phyloP scores from a whole-genome alignment of 805 yeast species.

The Yarrowia sp. region DNA sequence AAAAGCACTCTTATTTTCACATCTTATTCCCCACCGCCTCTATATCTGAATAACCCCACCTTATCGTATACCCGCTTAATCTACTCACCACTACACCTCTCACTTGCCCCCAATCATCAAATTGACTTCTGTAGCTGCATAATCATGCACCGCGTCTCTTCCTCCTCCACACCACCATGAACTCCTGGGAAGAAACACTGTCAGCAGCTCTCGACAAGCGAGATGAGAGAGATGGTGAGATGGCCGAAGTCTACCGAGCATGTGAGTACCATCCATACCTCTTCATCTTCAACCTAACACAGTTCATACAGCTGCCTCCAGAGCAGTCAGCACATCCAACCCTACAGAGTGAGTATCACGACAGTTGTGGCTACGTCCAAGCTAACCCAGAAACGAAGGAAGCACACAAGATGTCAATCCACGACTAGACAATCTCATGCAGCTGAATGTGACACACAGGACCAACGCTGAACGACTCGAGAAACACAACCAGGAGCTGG shows the following conservation, averaged over 20 bases:
- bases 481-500: slow-evolving; percentile 11
- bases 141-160: not conserved
- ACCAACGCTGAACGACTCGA: slow-evolving; percentile 8
- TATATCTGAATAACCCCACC: no score
- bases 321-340: not conserved
- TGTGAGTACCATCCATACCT: not conserved
- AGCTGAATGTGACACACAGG: slow-evolving; percentile 9
- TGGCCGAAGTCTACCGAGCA: slow-evolving; percentile 13
- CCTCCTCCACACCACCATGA: slow-evolving; percentile 10
- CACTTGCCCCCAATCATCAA: not conserved
- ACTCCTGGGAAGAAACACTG: slow-evolving; percentile 9
- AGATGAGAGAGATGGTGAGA: not conserved
- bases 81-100: not conserved
- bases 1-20: no score
- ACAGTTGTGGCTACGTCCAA: not conserved
- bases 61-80: not conserved
- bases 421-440: slow-evolving; percentile 15
- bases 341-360: slow-evolving; percentile 3
- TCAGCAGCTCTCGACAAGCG: slow-evolving; percentile 1
- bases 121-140: not conserved
- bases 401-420: not conserved
- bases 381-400: slow-evolving; percentile 5
- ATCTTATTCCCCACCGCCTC: no score
- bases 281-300: not conserved
- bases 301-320: slow-evolving; percentile 11